Evolutionary conservation across 192 early-diverging fungal species (phyloP).

Genomic region (Coemansia sp.): DNA sequence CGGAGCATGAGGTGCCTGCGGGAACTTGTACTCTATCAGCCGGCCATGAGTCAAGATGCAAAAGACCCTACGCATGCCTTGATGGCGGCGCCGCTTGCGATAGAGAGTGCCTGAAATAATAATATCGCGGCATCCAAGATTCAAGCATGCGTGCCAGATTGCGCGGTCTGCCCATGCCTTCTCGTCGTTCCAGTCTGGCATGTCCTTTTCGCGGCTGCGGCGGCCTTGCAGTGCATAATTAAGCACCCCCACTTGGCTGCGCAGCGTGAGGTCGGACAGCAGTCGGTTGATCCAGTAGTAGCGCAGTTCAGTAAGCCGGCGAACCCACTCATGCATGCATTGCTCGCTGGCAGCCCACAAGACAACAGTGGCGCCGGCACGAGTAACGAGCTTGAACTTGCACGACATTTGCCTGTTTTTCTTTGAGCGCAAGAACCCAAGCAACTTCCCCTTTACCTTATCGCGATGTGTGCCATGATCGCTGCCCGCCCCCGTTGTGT

Average conservation of each 20-base stretch:
- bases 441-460: conserved; percentile 11
- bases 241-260: conserved; percentile 28
- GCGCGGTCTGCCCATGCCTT: conserved; percentile 38
- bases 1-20: conserved; percentile 6
- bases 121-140: conserved; percentile 46
- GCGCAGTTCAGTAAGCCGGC: conserved; percentile 31
- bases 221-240: conserved; percentile 40
- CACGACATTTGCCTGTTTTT: conserved; percentile 16
- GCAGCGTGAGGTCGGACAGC: conserved; percentile 26
- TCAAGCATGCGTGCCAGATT: conserved; percentile 45
- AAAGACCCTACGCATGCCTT: conserved; percentile 46
- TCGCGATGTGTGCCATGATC: neutral
- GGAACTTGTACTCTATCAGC: conserved; percentile 43
- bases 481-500: neutral
- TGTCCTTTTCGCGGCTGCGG: conserved; percentile 16
- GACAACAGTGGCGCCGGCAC: conserved; percentile 21
- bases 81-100: conserved; percentile 43
- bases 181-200: conserved; percentile 35
- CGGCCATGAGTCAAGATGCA: conserved; percentile 44
- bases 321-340: conserved; percentile 48
- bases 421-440: conserved; percentile 26
- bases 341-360: conserved; percentile 35
- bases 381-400: conserved; percentile 37
- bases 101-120: conserved; percentile 45
- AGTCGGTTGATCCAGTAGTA: conserved; percentile 42